Evolutionary conservation across 2,329 filamentous ascomycete genomes (phyloP), one percentile per base, ranked within the genome.

Genomic region (Cryphonectria nitschkei): DNA sequence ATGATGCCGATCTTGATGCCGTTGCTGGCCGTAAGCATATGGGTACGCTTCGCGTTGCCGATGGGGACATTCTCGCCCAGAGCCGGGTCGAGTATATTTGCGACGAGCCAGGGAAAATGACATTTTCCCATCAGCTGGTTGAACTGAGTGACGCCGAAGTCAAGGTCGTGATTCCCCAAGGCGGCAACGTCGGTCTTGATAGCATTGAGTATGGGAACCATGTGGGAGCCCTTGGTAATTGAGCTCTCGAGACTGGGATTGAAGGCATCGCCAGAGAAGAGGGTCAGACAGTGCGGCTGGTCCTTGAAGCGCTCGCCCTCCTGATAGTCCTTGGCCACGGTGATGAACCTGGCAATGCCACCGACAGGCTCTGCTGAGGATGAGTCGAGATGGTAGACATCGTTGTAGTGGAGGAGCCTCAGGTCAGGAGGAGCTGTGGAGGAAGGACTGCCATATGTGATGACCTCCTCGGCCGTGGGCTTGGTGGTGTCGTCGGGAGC

Each of bases 261-360:
- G 81, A 96, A 98, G 13, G 92, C 94, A 85, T 97, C 95, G 52
- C 94, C 94, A 2, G 94, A 97, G 81, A 97, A 98, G 75, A 97
- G 86, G 1, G 93, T 95, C 66, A 97, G 78, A 4, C 94, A 82
- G 54, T 87, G 83, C 0, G 93, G 84, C 78, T 93, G 90, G 26
- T 82, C 88, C 65, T 84, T 79, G 78, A 88, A 96, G 65, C 84
- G 84, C 58, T 86, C 80, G 66, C 88, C 85, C 1, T 87, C 80
- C 66, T 89, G 89, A 78, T 97, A 97, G 79, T 95, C 86, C 71
- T 93, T 90, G 74, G 91, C 86, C 37, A 96, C 83, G 3, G 90
- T 91, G 79, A 96, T 90, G 81, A 98, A 97, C 64, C 95, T 88
- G 41, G 93, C 85, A 58, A 92, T 87, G 26, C 95, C 95, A 39